These are phyloP conservation scores for Hypholoma sublateritium DNA, from an alignment of 768 basidiomycete species.

Conservation along the genomic window DNA sequence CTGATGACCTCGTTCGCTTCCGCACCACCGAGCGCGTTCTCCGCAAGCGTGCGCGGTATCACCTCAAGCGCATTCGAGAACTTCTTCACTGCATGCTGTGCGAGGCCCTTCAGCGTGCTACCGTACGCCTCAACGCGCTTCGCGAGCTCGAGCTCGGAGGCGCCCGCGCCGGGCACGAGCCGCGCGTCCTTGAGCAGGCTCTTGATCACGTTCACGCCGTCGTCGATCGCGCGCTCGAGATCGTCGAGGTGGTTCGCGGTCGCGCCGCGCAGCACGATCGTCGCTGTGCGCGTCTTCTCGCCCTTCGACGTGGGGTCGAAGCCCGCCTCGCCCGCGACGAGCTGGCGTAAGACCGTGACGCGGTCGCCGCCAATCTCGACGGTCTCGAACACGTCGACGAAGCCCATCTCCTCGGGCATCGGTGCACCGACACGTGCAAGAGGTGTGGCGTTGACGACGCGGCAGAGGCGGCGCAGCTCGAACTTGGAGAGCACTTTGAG, in stretches of 20 bases:
- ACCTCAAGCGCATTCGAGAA: constrained; percentile 91
- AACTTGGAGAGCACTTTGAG: constrained; percentile 98
- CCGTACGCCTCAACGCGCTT: constrained; percentile 84
- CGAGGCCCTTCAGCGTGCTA: constrained; percentile 82
- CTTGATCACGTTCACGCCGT: constrained; percentile 96
- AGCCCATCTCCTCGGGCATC: constrained; percentile 94
- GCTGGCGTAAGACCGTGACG: constrained; percentile 93
- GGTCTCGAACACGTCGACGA: constrained; percentile 92
- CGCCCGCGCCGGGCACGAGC: constrained; percentile 92
- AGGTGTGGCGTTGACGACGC: constrained; percentile 95
- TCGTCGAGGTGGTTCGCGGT: constrained; percentile 95
- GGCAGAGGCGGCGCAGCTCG: constrained; percentile 90
- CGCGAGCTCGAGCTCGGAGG: constrained; percentile 91
- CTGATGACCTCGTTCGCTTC: constrained; percentile 93
- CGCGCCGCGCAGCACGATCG: constrained; percentile 93
- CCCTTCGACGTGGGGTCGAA: constrained; percentile 48
- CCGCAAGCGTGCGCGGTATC: constrained; percentile 87
- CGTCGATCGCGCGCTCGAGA: constrained; percentile 93
- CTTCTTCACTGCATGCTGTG: constrained; percentile 91
- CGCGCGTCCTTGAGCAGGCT: constrained; percentile 86
- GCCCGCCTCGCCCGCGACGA: constrained; percentile 62
- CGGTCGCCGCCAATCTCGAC: constrained; percentile 97
- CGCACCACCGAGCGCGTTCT: constrained; percentile 90
- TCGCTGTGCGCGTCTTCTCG: constrained; percentile 87
- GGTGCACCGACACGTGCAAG: constrained; percentile 95